Evolutionary conservation across 2,329 filamentous ascomycete species (phyloP).

Genomic region (Penicillium digitatum): DNA sequence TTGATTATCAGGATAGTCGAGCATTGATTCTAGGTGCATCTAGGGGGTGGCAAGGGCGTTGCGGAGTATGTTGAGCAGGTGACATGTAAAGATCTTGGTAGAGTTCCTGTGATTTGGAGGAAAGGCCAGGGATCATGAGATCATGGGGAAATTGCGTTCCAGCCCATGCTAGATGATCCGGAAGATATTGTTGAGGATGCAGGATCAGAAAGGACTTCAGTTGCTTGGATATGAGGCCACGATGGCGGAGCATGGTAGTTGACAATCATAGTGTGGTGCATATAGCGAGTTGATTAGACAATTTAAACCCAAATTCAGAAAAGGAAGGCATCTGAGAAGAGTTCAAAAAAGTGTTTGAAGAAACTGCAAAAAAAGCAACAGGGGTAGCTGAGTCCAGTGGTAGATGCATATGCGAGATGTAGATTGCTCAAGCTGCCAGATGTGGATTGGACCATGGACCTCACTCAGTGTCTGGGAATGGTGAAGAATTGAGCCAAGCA

Average conservation of each 20-base stretch:
- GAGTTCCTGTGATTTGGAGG: background rate
- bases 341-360: too few relatives aligned
- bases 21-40: slow-evolving; percentile 1
- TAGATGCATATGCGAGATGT: too few relatives aligned
- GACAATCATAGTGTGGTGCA: background rate
- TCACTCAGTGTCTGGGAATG: too few relatives aligned
- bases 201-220: background rate
- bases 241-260: background rate
- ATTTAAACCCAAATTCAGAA: background rate
- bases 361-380: too few relatives aligned
- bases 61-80: background rate
- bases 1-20: slow-evolving; percentile 8
- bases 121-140: background rate
- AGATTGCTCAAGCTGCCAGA: too few relatives aligned
- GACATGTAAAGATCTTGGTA: background rate
- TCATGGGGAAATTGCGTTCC: slow-evolving; percentile 1
- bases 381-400: too few relatives aligned
- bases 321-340: background rate
- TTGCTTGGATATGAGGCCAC: background rate
- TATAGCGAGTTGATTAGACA: background rate
- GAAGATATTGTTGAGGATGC: background rate
- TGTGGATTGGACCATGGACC: too few relatives aligned
- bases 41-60: background rate
- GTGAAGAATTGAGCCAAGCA: too few relatives aligned
- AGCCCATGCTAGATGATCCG: background rate